Base-by-base conservation (phyloP, 192 early-diverging fungal species). In the Backusella liffmaniae region DNA sequence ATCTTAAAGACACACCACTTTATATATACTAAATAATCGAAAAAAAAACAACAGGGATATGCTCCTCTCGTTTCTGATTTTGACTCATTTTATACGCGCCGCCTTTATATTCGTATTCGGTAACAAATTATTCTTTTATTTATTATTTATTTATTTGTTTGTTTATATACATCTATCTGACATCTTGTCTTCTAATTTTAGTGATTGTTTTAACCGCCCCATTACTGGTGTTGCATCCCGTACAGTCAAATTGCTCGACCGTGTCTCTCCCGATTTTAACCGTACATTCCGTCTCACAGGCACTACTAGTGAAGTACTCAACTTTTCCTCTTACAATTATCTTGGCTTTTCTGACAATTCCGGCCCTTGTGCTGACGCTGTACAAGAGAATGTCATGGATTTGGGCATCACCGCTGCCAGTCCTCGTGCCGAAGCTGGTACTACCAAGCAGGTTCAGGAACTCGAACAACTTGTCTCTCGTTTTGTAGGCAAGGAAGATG, bases 261-360 rank as follows among this genome's bases (percentile, higher is more conserved):
- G 98, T 44, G 86, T 90, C n/a, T 93, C 93, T 35, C 80, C 83
- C 29, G 95, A 99, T 82, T 94, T 88, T 73, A 96, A 96, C 88
- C 86, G 87, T 41, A 90, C 94, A 4, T 98, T 95, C 80, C 79
- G 73, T 82, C 88, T 97, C 74, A 95, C 95, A 26, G 96, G 97
- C 18, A 88, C 83, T 34, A 89, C 87, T 65, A 90, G 81, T 67
- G 92, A 96, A 77, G 90, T 88, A 39, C 89, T 99, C 77, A 99
- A 99, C 81, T 84, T 99, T 79, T 92, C 95, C 1, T 97, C 95
- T 16, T 99, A 99, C 86, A 99, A 99, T 81, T 99, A 99, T 79
- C 90, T 99, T 70, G 97, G 97, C 3, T 99, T 99, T 87, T 96
- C 95, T 49, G 95, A 98, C 85, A 90, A 83, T 73, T 83, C 92